Conservation (phyloP, 345 rosid genomes). For the Excoecaria cochinchinensis region DNA sequence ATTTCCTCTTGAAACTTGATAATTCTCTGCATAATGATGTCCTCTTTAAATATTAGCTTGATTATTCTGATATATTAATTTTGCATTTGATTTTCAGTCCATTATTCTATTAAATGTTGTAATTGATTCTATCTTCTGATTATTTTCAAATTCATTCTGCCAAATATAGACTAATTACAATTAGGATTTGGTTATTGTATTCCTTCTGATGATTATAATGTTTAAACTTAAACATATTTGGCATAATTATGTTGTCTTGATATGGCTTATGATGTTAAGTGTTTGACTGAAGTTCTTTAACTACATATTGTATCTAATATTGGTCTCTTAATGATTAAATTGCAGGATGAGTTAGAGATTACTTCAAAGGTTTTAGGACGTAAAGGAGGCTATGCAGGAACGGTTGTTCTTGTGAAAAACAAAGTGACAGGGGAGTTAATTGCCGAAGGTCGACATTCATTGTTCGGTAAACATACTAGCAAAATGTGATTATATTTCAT, state of each 20-base stretch:
- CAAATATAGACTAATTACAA: neutral
- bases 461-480: constrained; percentile 65
- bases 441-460: constrained; percentile 93
- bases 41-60: neutral
- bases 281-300: no score
- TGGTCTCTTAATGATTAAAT: neutral
- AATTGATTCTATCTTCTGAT: neutral
- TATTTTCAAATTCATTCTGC: no score
- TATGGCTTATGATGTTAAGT: no score
- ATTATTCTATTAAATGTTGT: neutral
- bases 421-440: constrained; percentile 70
- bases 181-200: neutral
- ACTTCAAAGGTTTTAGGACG: constrained; percentile 66
- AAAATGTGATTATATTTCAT: constrained; percentile 46
- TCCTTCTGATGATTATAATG: neutral
- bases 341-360: constrained; percentile 84
- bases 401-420: constrained; percentile 64
- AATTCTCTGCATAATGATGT: neutral
- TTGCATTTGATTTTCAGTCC: neutral
- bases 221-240: neutral
- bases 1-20: neutral
- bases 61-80: neutral
- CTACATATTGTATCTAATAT: neutral
- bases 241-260: neutral
- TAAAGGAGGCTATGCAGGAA: constrained; percentile 68